phyloP scores from a whole-genome alignment of 192 early-diverging fungal genomes.

The Coemansia brasiliensis region DNA sequence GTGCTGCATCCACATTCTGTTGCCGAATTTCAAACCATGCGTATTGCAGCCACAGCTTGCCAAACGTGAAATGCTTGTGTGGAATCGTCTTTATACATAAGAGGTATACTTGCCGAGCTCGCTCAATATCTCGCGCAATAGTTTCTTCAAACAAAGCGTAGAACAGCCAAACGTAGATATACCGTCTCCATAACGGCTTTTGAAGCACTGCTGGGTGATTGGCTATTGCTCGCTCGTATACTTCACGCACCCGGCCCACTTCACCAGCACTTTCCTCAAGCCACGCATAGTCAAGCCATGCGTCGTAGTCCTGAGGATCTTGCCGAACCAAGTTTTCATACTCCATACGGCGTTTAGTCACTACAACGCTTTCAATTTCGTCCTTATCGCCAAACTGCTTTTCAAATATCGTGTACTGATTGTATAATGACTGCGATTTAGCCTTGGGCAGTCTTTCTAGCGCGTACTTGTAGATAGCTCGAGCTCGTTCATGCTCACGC shows the following conservation, averaged over 20 bases:
- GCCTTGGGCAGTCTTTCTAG: slow-evolving; percentile 83
- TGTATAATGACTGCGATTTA: slow-evolving; percentile 84
- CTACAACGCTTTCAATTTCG: slow-evolving; percentile 89
- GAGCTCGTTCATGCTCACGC: slow-evolving; percentile 89
- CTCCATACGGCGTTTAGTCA: slow-evolving; percentile 81
- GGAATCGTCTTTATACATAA: slow-evolving; percentile 84
- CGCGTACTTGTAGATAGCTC: slow-evolving; percentile 95
- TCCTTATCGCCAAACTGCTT: slow-evolving; percentile 90
- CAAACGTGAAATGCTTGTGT: slow-evolving; percentile 94
- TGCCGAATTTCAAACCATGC: slow-evolving; percentile 89
- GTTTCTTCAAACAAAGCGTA: slow-evolving; percentile 97
- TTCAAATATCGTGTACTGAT: slow-evolving; percentile 94
- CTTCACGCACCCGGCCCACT: slow-evolving; percentile 77
- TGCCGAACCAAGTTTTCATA: slow-evolving; percentile 76
- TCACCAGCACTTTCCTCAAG: slow-evolving; percentile 79
- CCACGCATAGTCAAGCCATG: slow-evolving; percentile 96
- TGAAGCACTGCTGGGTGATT: slow-evolving; percentile 74
- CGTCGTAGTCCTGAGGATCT: slow-evolving; percentile 91
- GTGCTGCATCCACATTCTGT: slow-evolving; percentile 67
- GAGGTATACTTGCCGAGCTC: slow-evolving; percentile 82
- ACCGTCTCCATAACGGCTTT: slow-evolving; percentile 94
- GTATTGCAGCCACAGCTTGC: slow-evolving; percentile 94
- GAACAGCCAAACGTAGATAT: slow-evolving; percentile 99
- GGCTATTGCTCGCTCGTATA: slow-evolving; percentile 95
- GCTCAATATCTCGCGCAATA: slow-evolving; percentile 73